Percentiles rank a stretch among this genome's conserved stretches.
These are phyloP conservation scores for Aspergillus baeticus DNA, from an alignment of 495 filamentous ascomycete genomes.

Conservation along the genomic window DNA sequence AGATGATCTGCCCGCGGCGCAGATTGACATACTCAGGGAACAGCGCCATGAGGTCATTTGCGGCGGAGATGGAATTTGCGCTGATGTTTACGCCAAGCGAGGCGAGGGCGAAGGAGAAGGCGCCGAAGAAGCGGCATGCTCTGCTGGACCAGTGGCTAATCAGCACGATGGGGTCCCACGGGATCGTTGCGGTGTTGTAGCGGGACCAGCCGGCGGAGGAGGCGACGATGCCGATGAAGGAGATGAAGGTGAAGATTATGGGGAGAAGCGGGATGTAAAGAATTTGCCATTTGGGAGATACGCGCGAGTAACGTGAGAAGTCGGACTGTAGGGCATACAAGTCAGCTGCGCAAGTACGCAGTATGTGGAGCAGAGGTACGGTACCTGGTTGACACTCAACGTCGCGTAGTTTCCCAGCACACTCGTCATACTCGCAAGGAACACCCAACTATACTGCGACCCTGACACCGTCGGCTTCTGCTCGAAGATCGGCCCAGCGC, in stretches of 20 bases:
- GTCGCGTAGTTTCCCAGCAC: conserved; percentile 47
- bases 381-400: conserved; percentile 38
- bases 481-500: conserved; percentile 31
- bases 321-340: conserved; percentile 30
- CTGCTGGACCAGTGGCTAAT: conserved; percentile 50
- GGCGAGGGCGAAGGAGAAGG: conserved; percentile 46
- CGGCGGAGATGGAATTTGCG: conserved; percentile 62
- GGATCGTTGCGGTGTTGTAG: conserved; percentile 36
- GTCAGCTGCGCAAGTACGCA: background rate
- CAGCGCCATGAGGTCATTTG: conserved; percentile 63
- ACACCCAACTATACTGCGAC: conserved; percentile 43
- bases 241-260: conserved; percentile 48
- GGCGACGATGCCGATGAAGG: conserved; percentile 48
- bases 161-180: conserved; percentile 45
- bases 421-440: conserved; percentile 42
- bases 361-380: background rate
- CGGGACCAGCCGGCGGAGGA: conserved; percentile 44
- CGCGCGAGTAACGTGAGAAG: conserved; percentile 48
- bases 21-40: conserved; percentile 61
- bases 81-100: conserved; percentile 58
- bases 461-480: conserved; percentile 35
- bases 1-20: conserved; percentile 59
- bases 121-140: conserved; percentile 51
- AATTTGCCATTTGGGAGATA: conserved; percentile 42
- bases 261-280: conserved; percentile 50